A percentile compares a stretch with the other conserved stretches of the same genome.
Conservation (phyloP, 306 rosid species). For the Ochetophila trinervis region DNA sequence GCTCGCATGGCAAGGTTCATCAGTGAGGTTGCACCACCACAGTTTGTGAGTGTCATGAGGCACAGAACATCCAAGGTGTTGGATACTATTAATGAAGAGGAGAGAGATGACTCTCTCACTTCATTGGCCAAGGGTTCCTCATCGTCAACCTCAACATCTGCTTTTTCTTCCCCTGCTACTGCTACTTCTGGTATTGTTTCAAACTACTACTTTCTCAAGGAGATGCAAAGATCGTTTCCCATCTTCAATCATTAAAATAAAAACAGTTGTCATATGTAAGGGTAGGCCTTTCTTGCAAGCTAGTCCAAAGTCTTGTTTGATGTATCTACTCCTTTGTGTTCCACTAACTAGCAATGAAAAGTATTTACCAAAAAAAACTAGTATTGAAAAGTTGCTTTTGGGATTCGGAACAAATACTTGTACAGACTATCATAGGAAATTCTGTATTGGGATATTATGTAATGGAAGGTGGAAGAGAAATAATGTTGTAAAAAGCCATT, state of each 20-base stretch:
- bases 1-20: slow-evolving; percentile 74
- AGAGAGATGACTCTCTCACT: slow-evolving; percentile 27
- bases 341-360: neutral
- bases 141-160: neutral
- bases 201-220: slow-evolving; percentile 32
- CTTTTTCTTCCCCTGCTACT: neutral
- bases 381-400: no score
- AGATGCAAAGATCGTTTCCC: slow-evolving; percentile 28
- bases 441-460: no score
- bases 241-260: slow-evolving; percentile 24
- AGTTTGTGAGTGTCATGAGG: slow-evolving; percentile 78
- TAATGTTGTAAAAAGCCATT: no score
- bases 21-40: slow-evolving; percentile 93
- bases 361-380: no score
- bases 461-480: no score
- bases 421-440: no score
- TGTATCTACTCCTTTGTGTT: neutral
- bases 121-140: slow-evolving; percentile 13
- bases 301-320: neutral
- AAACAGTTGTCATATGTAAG: neutral
- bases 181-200: slow-evolving; percentile 4
- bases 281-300: neutral
- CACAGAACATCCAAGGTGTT: slow-evolving; percentile 68
- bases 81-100: slow-evolving; percentile 89
- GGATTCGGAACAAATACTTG: no score